Evolutionary conservation across 1,284 basidiomycete species (phyloP).

Genomic region (Phellopilus nigrolimitatus): DNA sequence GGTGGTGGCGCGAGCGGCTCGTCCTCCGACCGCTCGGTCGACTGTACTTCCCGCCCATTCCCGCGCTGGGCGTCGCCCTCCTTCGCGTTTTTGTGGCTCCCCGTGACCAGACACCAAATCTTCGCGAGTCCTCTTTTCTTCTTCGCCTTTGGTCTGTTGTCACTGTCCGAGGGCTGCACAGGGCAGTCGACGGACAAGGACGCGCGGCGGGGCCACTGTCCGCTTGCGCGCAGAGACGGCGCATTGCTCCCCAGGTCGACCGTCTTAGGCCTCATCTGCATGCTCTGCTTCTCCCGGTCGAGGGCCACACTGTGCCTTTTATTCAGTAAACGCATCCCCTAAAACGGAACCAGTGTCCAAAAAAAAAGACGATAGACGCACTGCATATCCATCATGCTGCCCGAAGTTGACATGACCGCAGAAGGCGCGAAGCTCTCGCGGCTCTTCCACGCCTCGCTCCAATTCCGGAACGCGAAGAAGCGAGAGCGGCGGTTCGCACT

Average conservation of each 20-base stretch:
- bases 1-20: conserved; percentile 83
- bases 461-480: conserved; percentile 80
- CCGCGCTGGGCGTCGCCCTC: conserved; percentile 30
- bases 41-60: conserved; percentile 36
- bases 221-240: conserved; percentile 46
- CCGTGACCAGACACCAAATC: conserved; percentile 77
- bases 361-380: conserved; percentile 40
- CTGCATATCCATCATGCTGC: conserved; percentile 94
- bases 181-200: conserved; percentile 44
- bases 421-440: conserved; percentile 74
- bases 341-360: conserved; percentile 12
- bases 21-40: conserved; percentile 50
- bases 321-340: conserved; percentile 13
- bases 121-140: conserved; percentile 81
- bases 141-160: conserved; percentile 56
- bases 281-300: conserved; percentile 52
- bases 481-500: conserved; percentile 61
- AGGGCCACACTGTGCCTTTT: conserved; percentile 56
- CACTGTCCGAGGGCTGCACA: conserved; percentile 36
- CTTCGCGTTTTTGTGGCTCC: conserved; percentile 37
- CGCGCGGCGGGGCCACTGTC: conserved; percentile 26
- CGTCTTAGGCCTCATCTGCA: conserved; percentile 36
- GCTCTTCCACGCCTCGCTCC: conserved; percentile 71
- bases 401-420: conserved; percentile 50
- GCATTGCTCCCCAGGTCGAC: conserved; percentile 37